phyloP scores from a whole-genome alignment of 768 basidiomycete species.

The Tricholoma bakamatsutake region DNA sequence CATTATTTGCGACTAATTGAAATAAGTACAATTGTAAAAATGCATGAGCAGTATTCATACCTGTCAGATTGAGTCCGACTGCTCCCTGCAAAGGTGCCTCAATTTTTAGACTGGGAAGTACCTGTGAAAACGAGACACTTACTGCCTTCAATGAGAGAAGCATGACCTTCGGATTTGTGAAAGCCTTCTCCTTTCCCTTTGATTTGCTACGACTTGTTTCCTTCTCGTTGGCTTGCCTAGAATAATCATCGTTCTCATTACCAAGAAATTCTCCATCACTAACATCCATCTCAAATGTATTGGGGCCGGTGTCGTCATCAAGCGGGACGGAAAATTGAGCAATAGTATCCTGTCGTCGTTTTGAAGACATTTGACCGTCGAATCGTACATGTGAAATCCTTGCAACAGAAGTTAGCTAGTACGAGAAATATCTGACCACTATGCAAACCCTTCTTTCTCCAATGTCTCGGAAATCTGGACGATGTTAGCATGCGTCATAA shows the following conservation, averaged over 20 bases:
- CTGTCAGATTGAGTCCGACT: slow-evolving; percentile 79
- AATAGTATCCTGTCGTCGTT: slow-evolving; percentile 71
- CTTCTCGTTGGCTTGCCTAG: slow-evolving; percentile 8
- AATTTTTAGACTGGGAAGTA: not conserved
- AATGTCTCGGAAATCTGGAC: slow-evolving; percentile 65
- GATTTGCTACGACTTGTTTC: slow-evolving; percentile 15
- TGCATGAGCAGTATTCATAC: slow-evolving; percentile 16
- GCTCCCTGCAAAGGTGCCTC: slow-evolving; percentile 46
- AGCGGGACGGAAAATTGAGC: slow-evolving; percentile 68
- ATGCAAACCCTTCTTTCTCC: slow-evolving; percentile 53
- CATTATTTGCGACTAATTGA: slow-evolving; percentile 68
- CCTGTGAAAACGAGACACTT: slow-evolving; percentile 10
- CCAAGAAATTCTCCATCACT: slow-evolving; percentile 25
- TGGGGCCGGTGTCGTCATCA: slow-evolving; percentile 26
- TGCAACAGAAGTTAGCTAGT: not conserved
- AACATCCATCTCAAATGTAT: slow-evolving; percentile 22
- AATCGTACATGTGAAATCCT: slow-evolving; percentile 78
- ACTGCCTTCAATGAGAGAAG: slow-evolving; percentile 79
- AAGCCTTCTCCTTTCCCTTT: slow-evolving; percentile 34
- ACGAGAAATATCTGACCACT: not conserved
- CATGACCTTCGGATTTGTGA: slow-evolving; percentile 68
- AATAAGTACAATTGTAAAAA: not conserved
- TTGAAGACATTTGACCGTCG: slow-evolving; percentile 83
- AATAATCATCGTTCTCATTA: slow-evolving; percentile 24
- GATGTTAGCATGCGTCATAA: not conserved